Conservation (phyloP, 208 protist genomes). For the Vickermania spadyakhi region DNA sequence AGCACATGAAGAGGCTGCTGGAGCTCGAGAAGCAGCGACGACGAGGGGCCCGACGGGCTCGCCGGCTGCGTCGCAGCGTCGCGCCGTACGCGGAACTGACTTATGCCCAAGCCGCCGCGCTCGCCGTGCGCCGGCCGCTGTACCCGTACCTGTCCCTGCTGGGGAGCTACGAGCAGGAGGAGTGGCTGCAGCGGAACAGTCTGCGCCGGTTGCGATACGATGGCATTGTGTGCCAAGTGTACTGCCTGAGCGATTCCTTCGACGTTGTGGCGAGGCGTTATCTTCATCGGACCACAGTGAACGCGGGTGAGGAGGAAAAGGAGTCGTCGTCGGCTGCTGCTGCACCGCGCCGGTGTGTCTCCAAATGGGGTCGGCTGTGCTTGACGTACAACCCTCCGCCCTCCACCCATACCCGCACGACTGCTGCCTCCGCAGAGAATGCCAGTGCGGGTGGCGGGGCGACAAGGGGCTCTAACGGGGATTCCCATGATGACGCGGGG, state of each 20-base stretch:
- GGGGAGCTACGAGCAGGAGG: slow-evolving; percentile 15
- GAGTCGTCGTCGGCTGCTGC: neutral
- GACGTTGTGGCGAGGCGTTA: neutral
- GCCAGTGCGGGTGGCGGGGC: too few relatives aligned
- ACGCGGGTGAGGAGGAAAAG: neutral
- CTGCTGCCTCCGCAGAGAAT: too few relatives aligned
- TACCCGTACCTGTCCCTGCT: slow-evolving; percentile 4
- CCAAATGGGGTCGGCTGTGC: neutral
- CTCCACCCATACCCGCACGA: too few relatives aligned
- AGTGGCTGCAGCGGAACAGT: slow-evolving; percentile 9
- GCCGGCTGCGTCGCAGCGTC: neutral
- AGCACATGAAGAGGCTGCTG: neutral
- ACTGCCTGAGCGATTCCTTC: slow-evolving; percentile 2
- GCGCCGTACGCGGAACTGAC: neutral
- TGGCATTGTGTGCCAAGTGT: slow-evolving; percentile 12
- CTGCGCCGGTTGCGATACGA: slow-evolving; percentile 14
- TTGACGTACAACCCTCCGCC: neutral
- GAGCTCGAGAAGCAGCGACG: neutral
- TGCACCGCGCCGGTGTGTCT: neutral
- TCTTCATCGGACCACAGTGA: too few relatives aligned
- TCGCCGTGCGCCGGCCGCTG: neutral
- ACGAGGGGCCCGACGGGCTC: neutral
- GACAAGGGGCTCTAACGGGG: too few relatives aligned
- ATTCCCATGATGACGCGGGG: too few relatives aligned
- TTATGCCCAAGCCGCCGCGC: neutral